Evolutionary conservation across 2,329 filamentous ascomycete species (phyloP), one percentile per base, ranked within the genome.

Genomic region (Trichoderma asperellum): DNA sequence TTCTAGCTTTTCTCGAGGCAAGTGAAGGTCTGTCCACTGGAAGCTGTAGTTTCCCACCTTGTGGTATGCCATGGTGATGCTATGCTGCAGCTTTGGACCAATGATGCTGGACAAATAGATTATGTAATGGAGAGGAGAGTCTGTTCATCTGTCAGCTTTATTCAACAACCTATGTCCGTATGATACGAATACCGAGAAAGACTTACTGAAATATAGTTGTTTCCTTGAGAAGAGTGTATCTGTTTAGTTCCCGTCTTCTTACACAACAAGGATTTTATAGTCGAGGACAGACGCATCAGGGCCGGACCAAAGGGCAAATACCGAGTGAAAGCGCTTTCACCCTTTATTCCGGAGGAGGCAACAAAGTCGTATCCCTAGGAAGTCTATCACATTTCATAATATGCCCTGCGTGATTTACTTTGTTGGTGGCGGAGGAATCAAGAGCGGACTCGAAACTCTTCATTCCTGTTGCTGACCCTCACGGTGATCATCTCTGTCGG

Each of bases 11-110:
- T 72, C 67, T 27, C 58, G 58, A 10, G 70, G 29, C 16, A 75
- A 49, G 65, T 75, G 73, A 37, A 70, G 67, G 27, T 70, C 29
- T 37, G 73, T 73, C 73, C 73, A 75, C 32, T 67, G 34, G 47
- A 75, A 75, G 2, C 24, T 68, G 47, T 74, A 67, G 24, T 72
- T 70, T 12, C 72, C 71, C 4, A 74, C 68, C 4, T 68, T 70
- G 32, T 70, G 49, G 32, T 24, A 57, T 29, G 64, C 40, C 64
- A 67, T 67, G 1, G n/a, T n/a, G 64, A 18, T 58, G 53, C 21
- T 34, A 8, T 37, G 34, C 10, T 24, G 3, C 24, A 24, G 24
- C 3, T 34, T 24, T 52, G 29, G n/a, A 18, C 18, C 18, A 21
- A 11, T 29, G 52, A 27, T 16, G 52, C 21, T 3, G 4, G 24